Conservation (phyloP, 2,329 filamentous ascomycete genomes). For the Ceratocystiopsis brevicomis region DNA sequence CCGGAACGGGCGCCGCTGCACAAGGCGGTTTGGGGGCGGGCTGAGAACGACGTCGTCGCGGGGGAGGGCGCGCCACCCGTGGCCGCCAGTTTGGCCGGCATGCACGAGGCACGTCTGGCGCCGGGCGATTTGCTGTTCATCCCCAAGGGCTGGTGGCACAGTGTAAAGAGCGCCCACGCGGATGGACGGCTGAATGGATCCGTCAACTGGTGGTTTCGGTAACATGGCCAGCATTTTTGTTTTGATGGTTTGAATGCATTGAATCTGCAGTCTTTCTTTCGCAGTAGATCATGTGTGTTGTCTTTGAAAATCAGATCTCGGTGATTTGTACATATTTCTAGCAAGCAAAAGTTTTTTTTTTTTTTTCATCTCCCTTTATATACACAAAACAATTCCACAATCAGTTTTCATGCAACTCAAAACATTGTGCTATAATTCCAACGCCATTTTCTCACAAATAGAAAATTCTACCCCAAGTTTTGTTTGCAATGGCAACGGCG, state of each 20-base stretch:
- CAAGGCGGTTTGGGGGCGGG: slow-evolving; percentile 45
- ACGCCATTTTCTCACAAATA: too few species aligned
- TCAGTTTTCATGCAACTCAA: too few species aligned
- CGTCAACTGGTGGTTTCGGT: slow-evolving; percentile 70
- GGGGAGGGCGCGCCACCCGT: not conserved
- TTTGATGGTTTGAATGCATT: not conserved
- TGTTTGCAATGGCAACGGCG: too few species aligned
- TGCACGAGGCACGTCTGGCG: slow-evolving; percentile 35
- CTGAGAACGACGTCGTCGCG: slow-evolving; percentile 4
- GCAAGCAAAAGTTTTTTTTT: too few species aligned
- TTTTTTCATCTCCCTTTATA: too few species aligned
- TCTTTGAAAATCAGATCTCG: not conserved
- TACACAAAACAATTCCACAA: too few species aligned
- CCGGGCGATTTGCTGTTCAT: slow-evolving; percentile 61
- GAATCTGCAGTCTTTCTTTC: not conserved
- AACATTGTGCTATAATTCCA: too few species aligned
- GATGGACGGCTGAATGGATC: slow-evolving; percentile 20
- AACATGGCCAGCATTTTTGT: not conserved
- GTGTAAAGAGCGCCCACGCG: slow-evolving; percentile 43
- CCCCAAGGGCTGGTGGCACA: slow-evolving; percentile 76
- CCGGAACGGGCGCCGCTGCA: slow-evolving; percentile 48
- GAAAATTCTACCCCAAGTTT: too few species aligned
- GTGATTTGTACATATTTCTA: too few species aligned
- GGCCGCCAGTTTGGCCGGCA: slow-evolving; percentile 8
- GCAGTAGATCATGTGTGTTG: not conserved